Percentiles rank a stretch among this genome's conserved stretches.
Evolutionary conservation across 2,329 filamentous ascomycete genomes (phyloP).

Genomic region (Coleophoma crateriformis): DNA sequence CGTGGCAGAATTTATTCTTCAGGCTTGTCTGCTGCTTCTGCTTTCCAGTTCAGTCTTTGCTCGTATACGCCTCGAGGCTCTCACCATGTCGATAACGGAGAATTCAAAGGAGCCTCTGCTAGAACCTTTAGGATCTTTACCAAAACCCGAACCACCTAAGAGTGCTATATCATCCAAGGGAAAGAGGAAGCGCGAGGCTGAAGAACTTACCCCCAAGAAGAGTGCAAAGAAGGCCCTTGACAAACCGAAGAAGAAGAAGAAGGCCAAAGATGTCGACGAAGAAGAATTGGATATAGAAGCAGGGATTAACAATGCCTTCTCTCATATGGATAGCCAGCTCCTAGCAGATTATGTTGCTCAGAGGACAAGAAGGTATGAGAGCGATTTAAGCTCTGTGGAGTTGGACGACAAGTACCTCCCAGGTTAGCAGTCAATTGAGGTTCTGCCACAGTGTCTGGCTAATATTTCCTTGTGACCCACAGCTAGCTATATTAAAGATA

Average conservation of each 20-base stretch:
- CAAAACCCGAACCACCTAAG: slow-evolving; percentile 6
- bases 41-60: too few species aligned
- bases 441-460: neutral
- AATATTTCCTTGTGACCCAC: slow-evolving; percentile 1
- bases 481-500: slow-evolving; percentile 76
- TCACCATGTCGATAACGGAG: slow-evolving; percentile 19
- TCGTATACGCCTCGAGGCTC: neutral
- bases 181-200: slow-evolving; percentile 23
- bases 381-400: slow-evolving; percentile 77
- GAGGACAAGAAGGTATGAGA: slow-evolving; percentile 70
- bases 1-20: too few species aligned
- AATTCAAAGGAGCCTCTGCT: slow-evolving; percentile 23
- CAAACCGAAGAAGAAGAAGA: slow-evolving; percentile 37
- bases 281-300: slow-evolving; percentile 60
- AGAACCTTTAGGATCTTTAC: slow-evolving; percentile 15
- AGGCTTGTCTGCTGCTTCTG: too few species aligned
- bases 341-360: slow-evolving; percentile 83
- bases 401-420: slow-evolving; percentile 76
- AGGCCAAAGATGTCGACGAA: slow-evolving; percentile 49
- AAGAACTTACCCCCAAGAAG: slow-evolving; percentile 14
- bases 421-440: slow-evolving; percentile 38
- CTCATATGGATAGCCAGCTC: slow-evolving; percentile 75
- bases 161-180: slow-evolving; percentile 9
- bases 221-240: slow-evolving; percentile 35
- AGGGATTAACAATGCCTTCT: slow-evolving; percentile 74